Evolutionary conservation across 768 basidiomycete species (phyloP).

Genomic region (Dioszegia hungarica): DNA sequence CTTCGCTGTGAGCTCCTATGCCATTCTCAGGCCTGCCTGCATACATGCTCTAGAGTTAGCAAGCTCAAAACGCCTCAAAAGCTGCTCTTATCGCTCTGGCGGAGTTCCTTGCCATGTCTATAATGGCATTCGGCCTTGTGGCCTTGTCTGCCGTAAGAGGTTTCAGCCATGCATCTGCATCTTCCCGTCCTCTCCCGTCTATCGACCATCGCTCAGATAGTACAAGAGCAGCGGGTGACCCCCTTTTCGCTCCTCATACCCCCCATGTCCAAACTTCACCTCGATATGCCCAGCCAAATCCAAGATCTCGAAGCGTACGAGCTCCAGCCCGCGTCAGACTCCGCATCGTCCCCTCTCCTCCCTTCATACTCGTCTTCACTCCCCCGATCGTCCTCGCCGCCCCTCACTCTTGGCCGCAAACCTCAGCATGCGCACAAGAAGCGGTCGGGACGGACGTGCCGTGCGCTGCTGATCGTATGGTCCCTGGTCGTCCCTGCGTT

Average conservation of each 20-base stretch:
- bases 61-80: no score
- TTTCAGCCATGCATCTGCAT: no score
- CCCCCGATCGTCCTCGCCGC: background rate
- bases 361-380: conserved; percentile 24
- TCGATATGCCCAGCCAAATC: background rate
- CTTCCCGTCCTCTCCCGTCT: background rate
- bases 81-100: no score
- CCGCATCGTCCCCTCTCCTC: conserved; percentile 26
- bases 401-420: background rate
- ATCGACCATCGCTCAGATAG: no score
- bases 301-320: conserved; percentile 32
- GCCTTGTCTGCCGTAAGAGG: background rate
- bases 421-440: background rate
- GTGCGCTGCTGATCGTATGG: conserved; percentile 20
- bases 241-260: no score
- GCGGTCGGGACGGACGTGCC: conserved; percentile 6
- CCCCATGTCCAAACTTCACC: background rate
- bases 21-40: no score
- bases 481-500: conserved; percentile 16
- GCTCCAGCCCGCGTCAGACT: conserved; percentile 21
- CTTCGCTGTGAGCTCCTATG: no score
- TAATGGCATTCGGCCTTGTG: background rate
- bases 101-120: background rate
- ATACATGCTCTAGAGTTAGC: no score
- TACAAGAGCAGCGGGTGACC: no score